Conservation (phyloP, 78 protist genomes). For the Salpingoeca rosetta region DNA sequence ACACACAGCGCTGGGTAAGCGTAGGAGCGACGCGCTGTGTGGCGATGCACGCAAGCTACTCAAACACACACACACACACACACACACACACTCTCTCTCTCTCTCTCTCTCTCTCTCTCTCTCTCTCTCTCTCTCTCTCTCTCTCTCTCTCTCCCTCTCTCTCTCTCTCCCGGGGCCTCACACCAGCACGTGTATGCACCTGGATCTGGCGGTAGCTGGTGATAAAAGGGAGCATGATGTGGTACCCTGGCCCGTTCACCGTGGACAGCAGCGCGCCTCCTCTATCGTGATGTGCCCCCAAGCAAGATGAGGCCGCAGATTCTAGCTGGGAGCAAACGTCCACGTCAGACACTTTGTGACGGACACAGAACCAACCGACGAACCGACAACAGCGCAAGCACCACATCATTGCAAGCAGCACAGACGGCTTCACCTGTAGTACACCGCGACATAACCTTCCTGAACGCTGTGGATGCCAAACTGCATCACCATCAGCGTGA, state of each 20-base stretch:
- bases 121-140: too few relatives aligned
- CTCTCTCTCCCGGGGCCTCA: too few relatives aligned
- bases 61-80: too few relatives aligned
- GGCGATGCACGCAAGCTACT: background rate
- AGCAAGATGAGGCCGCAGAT: background rate
- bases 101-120: too few relatives aligned
- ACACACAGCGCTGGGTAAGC: too few relatives aligned
- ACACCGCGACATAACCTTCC: conserved; percentile 24
- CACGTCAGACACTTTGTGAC: background rate
- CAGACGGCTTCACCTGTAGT: conserved; percentile 16
- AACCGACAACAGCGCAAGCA: background rate
- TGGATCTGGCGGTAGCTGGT: background rate
- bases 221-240: conserved; percentile 1
- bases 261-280: background rate
- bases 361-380: background rate
- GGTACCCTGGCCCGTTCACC: background rate
- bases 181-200: too few relatives aligned
- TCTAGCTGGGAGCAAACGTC: background rate
- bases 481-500: background rate
- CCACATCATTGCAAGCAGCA: background rate
- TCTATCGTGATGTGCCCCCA: background rate
- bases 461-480: background rate
- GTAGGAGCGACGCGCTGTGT: background rate
- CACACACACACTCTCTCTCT: too few relatives aligned
- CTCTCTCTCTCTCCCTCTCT: too few relatives aligned